phyloP scores from a whole-genome alignment of 352 stramenopile species.

The Pythium aphanidermatum region DNA sequence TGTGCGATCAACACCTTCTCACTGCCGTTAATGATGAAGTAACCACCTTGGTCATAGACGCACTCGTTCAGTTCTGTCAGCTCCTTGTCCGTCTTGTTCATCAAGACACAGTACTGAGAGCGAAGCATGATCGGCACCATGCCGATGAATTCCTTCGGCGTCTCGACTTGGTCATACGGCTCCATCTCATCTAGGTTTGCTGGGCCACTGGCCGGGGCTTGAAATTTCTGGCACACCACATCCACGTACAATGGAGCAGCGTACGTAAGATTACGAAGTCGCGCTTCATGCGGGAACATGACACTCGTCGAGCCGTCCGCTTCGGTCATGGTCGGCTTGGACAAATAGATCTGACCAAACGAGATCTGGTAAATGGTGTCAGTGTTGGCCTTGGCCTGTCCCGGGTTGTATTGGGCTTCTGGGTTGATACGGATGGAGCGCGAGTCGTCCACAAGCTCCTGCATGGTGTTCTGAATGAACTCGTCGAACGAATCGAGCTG shows the following conservation, averaged over 20 bases:
- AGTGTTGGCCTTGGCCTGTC: constrained; percentile 89
- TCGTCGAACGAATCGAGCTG: constrained; percentile 99
- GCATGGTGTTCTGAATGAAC: constrained; percentile 99
- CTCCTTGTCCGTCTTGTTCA: constrained; percentile 90
- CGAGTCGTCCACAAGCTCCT: constrained; percentile 98
- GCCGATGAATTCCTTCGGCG: constrained; percentile 94
- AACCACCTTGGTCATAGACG: constrained; percentile 99
- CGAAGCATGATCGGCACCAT: constrained; percentile 99
- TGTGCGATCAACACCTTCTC: constrained; percentile 99
- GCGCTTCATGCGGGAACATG: constrained; percentile 99
- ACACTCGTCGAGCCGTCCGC: constrained; percentile 96
- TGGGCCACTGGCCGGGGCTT: constrained; percentile 47
- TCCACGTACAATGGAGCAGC: constrained; percentile 98
- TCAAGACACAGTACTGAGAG: constrained; percentile 95
- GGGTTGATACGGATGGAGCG: constrained; percentile 96
- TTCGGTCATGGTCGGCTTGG: constrained; percentile 96
- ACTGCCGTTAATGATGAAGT: constrained; percentile 99
- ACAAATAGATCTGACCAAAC: constrained; percentile 98
- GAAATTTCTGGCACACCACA: constrained; percentile 93
- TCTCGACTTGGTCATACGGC: constrained; percentile 83
- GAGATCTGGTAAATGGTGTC: constrained; percentile 94
- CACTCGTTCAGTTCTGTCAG: constrained; percentile 96
- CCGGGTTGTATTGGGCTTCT: constrained; percentile 95
- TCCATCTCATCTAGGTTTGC: constrained; percentile 85
- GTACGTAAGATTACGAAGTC: constrained; percentile 99